Evolutionary conservation across 2,329 filamentous ascomycete species (phyloP).

Genomic region (Phoma sp.): DNA sequence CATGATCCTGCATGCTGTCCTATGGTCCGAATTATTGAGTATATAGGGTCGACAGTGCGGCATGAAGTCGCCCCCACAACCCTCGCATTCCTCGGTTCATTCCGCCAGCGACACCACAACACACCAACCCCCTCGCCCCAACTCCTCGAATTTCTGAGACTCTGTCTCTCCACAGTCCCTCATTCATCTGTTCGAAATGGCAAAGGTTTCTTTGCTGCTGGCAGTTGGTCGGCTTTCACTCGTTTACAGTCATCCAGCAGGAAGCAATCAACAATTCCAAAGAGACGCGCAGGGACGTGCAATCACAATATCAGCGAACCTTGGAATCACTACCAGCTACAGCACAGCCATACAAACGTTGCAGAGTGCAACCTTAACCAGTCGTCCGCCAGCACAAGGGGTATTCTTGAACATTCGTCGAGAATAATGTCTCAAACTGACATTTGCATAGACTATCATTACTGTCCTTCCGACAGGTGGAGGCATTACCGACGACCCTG

Average conservation of each 20-base stretch:
- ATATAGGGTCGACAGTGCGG: conserved; percentile 27
- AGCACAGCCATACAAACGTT: conserved; percentile 34
- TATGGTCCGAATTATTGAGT: conserved; percentile 17
- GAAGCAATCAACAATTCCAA: conserved; percentile 17
- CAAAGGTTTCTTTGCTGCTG: conserved; percentile 35
- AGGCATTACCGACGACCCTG: conserved; percentile 36
- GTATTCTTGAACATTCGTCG: conserved; percentile 22
- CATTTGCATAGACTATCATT: conserved; percentile 31
- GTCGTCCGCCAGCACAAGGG: conserved; percentile 34
- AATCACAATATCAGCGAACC: conserved; percentile 27
- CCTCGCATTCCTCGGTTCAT: conserved; percentile 39
- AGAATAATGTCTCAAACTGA: conserved; percentile 10
- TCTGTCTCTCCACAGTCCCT: conserved; percentile 24
- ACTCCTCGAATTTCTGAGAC: conserved; percentile 20
- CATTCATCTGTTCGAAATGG: conserved; percentile 28
- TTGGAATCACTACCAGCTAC: conserved; percentile 41
- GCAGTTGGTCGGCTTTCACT: conserved; percentile 29
- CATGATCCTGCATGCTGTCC: conserved; percentile 10
- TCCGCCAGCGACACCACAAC: conserved; percentile 25
- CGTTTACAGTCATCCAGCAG: conserved; percentile 33
- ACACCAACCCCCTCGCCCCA: conserved; percentile 1
- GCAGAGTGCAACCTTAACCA: conserved; percentile 35
- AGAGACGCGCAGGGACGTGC: conserved; percentile 22
- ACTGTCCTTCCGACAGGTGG: conserved; percentile 40
- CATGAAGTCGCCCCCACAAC: conserved; percentile 26